Evolutionary conservation across 495 filamentous ascomycete species (phyloP).

Genomic region (Thermothielavioides terrestris): DNA sequence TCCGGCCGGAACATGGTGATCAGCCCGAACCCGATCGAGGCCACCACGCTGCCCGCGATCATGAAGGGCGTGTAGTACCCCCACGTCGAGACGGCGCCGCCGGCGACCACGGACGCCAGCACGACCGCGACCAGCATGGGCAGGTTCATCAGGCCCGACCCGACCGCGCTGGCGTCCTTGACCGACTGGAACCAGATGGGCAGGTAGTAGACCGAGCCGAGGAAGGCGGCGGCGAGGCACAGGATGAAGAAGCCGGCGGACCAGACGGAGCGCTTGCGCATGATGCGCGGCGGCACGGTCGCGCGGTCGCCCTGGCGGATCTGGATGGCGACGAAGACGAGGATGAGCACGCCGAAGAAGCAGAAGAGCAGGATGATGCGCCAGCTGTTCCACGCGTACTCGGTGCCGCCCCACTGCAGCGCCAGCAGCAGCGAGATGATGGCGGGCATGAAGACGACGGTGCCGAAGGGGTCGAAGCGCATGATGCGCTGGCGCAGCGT

Average conservation of each 20-base stretch:
- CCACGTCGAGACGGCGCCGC: slow-evolving; percentile 49
- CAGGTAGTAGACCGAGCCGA: slow-evolving; percentile 62
- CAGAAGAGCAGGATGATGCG: slow-evolving; percentile 66
- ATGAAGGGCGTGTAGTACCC: slow-evolving; percentile 78
- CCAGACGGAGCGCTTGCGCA: slow-evolving; percentile 61
- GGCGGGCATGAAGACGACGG: slow-evolving; percentile 57
- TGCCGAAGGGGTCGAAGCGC: slow-evolving; percentile 61
- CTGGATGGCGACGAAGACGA: slow-evolving; percentile 55
- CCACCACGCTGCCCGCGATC: slow-evolving; percentile 49
- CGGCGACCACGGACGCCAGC: slow-evolving; percentile 51
- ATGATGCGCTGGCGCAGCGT: slow-evolving; percentile 40
- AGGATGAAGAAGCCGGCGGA: slow-evolving; percentile 45
- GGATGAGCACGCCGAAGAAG: slow-evolving; percentile 57
- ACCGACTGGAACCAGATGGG: slow-evolving; percentile 90
- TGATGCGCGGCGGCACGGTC: slow-evolving; percentile 61
- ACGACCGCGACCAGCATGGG: slow-evolving; percentile 61
- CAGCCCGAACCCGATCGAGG: slow-evolving; percentile 61
- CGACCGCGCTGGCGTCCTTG: slow-evolving; percentile 55
- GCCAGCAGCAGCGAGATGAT: slow-evolving; percentile 69
- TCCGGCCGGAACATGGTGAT: slow-evolving; percentile 53
- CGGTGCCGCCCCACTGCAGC: slow-evolving; percentile 76
- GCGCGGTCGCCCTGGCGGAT: slow-evolving; percentile 55
- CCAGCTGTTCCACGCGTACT: slow-evolving; percentile 55
- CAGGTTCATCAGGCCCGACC: slow-evolving; percentile 69
- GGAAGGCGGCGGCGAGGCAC: slow-evolving; percentile 53